Evolutionary conservation across 2,329 filamentous ascomycete genomes (phyloP).

Genomic region (Fusarium oligoseptatum): DNA sequence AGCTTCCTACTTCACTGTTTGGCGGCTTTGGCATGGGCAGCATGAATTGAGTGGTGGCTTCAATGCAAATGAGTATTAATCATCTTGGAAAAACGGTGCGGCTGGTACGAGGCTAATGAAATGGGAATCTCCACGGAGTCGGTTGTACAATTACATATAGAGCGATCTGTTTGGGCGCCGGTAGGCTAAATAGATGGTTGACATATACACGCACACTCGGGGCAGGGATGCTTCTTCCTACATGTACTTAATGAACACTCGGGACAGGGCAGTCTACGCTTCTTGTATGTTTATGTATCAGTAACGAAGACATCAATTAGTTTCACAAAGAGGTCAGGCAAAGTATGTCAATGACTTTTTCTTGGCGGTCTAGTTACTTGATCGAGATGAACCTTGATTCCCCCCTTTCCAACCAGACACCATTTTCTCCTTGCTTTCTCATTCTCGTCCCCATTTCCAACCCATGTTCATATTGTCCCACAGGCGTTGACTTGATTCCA

Average conservation of each 20-base stretch:
- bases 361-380: constrained; percentile 1
- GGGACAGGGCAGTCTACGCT: constrained; percentile 1
- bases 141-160: constrained; percentile 38
- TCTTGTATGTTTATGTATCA: neutral
- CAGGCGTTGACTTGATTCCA: neutral
- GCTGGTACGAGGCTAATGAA: constrained; percentile 21
- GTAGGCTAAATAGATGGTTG: constrained; percentile 28
- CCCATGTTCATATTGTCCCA: neutral
- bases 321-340: neutral
- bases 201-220: neutral
- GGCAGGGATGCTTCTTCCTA: constrained; percentile 15
- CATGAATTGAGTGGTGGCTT: constrained; percentile 31
- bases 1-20: constrained; percentile 50
- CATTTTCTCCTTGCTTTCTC: neutral
- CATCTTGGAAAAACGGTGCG: constrained; percentile 12
- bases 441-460: neutral
- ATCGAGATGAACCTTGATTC: neutral
- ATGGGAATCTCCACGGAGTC: constrained; percentile 40
- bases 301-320: neutral
- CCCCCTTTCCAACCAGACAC: neutral
- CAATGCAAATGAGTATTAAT: constrained; percentile 1
- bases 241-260: constrained; percentile 25
- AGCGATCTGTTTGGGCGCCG: constrained; percentile 30
- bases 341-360: neutral
- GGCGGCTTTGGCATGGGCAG: constrained; percentile 47